Evolutionary conservation across 148 eudicot genomes (phyloP).

Genomic region (Dysphania ambrosioides): DNA sequence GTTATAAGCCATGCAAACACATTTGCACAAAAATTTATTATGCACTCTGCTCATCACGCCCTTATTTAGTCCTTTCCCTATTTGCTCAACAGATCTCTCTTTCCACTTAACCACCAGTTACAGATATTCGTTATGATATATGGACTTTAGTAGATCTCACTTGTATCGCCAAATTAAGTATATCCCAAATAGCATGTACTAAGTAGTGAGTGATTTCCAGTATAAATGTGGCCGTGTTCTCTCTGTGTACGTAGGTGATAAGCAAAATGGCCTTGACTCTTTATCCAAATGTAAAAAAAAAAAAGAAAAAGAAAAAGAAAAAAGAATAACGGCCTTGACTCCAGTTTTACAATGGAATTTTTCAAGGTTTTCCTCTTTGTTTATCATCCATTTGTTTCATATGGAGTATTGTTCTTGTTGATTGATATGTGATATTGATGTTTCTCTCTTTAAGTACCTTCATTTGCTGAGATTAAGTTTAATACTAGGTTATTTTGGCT

Average conservation of each 20-base stretch:
- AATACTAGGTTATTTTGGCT: conserved; percentile 82
- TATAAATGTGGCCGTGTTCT: not conserved
- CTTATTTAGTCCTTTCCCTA: not conserved
- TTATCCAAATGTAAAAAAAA: too few relatives aligned
- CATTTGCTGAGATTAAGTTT: conserved; percentile 6
- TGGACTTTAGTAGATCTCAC: not conserved
- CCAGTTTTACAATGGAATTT: not conserved
- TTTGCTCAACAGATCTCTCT: not conserved
- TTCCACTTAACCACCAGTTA: not conserved
- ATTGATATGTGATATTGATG: not conserved
- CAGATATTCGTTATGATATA: not conserved
- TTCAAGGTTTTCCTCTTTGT: not conserved
- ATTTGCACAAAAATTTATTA: not conserved
- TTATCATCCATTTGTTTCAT: not conserved
- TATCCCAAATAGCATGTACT: not conserved
- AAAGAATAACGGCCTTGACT: not conserved
- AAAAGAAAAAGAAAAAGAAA: too few relatives aligned
- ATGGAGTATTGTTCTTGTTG: not conserved
- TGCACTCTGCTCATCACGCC: not conserved
- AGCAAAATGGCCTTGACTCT: not conserved
- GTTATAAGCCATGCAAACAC: not conserved
- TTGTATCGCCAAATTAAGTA: not conserved
- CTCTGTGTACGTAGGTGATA: not conserved
- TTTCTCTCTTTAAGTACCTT: not conserved
- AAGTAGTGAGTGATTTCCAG: not conserved